A percentile compares a stretch with the other conserved stretches of the same genome.
These are phyloP conservation scores for Cucumis melo DNA, from an alignment of 306 rosid genomes.

Conservation along the genomic window DNA sequence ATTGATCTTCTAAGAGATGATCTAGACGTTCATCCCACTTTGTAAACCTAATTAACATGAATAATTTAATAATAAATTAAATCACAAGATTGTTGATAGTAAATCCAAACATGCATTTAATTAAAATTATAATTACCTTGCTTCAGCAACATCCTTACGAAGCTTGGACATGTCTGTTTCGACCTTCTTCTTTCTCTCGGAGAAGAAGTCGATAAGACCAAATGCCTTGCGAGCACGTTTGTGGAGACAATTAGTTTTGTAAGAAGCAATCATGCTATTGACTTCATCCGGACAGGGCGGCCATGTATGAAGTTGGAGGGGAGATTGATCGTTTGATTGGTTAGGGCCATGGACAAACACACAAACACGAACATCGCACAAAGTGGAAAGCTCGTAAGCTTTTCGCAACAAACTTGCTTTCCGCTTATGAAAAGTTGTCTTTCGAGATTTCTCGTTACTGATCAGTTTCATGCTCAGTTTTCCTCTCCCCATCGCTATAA, in stretches of 20 bases:
- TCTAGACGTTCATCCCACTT: background rate
- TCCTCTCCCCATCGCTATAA: background rate
- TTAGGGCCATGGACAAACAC: background rate
- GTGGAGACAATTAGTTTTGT: background rate
- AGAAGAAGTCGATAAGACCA: background rate
- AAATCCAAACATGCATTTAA: no score
- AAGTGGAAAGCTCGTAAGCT: conserved; percentile 6
- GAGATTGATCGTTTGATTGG: background rate
- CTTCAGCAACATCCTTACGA: background rate
- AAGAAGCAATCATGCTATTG: background rate
- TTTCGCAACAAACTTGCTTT: conserved; percentile 3
- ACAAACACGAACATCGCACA: background rate
- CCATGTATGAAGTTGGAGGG: background rate
- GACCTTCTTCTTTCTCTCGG: conserved; percentile 9
- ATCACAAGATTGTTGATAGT: no score
- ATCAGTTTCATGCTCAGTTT: background rate
- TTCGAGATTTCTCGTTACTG: conserved; percentile 1
- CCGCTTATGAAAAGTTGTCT: conserved; percentile 5
- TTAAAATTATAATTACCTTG: background rate
- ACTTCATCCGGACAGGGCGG: background rate
- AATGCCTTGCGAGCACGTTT: background rate
- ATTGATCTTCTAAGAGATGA: background rate
- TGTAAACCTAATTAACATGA: background rate
- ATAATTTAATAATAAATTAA: background rate
- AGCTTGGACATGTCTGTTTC: conserved; percentile 5